Evolutionary conservation across 2,329 filamentous ascomycete genomes (phyloP).

Genomic region (Talaromyces sp.): DNA sequence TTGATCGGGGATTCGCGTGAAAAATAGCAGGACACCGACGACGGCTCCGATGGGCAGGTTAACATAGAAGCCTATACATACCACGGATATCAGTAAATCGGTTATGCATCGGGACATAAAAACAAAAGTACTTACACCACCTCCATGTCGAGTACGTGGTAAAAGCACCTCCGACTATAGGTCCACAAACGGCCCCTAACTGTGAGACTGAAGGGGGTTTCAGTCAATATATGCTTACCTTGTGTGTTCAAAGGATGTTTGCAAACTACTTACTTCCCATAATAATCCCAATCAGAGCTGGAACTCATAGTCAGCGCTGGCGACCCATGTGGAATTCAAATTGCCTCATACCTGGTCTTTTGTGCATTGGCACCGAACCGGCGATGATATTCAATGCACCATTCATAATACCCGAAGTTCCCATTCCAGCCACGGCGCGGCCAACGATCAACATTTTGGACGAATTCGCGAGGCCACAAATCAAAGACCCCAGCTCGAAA

Average conservation of each 20-base stretch:
- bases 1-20: slow-evolving; percentile 24
- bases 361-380: slow-evolving; percentile 11
- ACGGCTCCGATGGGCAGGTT: slow-evolving; percentile 35
- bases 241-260: background rate
- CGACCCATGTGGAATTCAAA: background rate
- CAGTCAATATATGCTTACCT: background rate
- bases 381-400: slow-evolving; percentile 18
- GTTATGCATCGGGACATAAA: background rate
- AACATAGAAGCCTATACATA: slow-evolving; percentile 30
- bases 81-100: background rate
- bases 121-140: slow-evolving; percentile 20
- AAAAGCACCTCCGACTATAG: slow-evolving; percentile 39
- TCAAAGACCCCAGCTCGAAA: slow-evolving; percentile 22
- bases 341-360: slow-evolving; percentile 12
- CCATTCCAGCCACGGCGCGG: slow-evolving; percentile 19
- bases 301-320: background rate
- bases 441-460: slow-evolving; percentile 20
- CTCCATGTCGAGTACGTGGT: slow-evolving; percentile 36
- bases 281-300: slow-evolving; percentile 14
- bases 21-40: slow-evolving; percentile 25
- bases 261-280: slow-evolving; percentile 17
- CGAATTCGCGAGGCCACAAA: slow-evolving; percentile 20
- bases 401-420: slow-evolving; percentile 15
- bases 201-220: slow-evolving; percentile 10
- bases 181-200: slow-evolving; percentile 20